Conservation (phyloP, 2,329 filamentous ascomycete species). For the Colletotrichum higginsianum region DNA sequence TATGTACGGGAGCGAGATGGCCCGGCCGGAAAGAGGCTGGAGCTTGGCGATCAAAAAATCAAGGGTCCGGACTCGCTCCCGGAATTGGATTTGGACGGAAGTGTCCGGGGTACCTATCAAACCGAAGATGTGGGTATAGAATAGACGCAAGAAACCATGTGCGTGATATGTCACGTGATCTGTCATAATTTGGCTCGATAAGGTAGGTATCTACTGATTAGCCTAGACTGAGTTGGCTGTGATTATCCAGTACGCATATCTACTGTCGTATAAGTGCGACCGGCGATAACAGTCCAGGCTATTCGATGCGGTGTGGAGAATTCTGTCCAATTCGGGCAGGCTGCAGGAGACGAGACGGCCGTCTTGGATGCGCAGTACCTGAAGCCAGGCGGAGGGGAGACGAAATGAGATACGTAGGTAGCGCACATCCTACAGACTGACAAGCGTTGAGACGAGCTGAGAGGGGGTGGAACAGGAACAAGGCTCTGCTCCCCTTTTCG, state of each 20-base stretch:
- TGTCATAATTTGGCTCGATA: background rate
- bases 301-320: background rate
- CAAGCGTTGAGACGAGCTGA: background rate
- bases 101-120: background rate
- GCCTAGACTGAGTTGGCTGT: no score
- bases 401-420: background rate
- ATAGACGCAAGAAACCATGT: background rate
- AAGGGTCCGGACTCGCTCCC: slow-evolving; percentile 8
- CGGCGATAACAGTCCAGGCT: no score
- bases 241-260: no score
- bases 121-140: slow-evolving; percentile 12
- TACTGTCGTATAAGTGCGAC: no score
- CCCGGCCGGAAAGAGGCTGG: slow-evolving; percentile 12
- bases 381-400: slow-evolving; percentile 10
- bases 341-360: background rate
- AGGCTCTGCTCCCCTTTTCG: background rate
- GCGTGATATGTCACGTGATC: slow-evolving; percentile 26
- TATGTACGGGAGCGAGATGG: slow-evolving; percentile 6
- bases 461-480: background rate
- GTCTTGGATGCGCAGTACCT: background rate
- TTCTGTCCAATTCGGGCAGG: slow-evolving; percentile 8
- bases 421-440: slow-evolving; percentile 12
- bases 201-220: no score
- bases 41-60: background rate
- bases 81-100: background rate